phyloP scores from a whole-genome alignment of 139 green algal genomes.

The Micromonas commoda region DNA sequence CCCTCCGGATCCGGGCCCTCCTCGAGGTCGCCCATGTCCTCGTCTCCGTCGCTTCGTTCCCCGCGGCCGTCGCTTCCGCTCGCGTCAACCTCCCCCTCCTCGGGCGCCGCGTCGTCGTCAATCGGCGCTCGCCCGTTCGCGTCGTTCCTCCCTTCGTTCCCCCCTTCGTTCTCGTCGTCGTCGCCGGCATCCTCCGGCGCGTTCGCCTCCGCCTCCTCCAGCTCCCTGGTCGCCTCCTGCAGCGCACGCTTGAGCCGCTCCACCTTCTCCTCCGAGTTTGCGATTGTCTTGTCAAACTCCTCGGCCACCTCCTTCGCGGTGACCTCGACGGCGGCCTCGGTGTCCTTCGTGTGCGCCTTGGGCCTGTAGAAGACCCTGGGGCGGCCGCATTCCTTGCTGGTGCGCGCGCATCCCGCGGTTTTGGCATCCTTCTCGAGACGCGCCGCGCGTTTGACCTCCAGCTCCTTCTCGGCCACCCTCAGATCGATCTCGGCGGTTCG shows the following conservation, averaged over 20 bases:
- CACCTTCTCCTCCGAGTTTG: background rate
- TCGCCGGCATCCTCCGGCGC: background rate
- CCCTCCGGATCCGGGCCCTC: background rate
- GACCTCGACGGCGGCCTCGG: background rate
- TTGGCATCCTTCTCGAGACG: background rate
- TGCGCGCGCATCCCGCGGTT: background rate
- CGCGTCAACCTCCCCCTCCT: background rate
- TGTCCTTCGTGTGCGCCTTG: background rate
- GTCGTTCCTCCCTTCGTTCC: background rate
- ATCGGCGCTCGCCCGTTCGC: background rate
- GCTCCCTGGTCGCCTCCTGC: background rate
- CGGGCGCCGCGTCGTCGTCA: background rate
- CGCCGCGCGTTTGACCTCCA: background rate
- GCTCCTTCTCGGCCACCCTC: constrained; percentile 8
- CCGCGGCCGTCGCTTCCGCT: too few relatives aligned
- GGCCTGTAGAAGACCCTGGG: constrained; percentile 12
- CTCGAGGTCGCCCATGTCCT: background rate
- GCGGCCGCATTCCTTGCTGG: too few relatives aligned
- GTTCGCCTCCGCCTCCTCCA: background rate
- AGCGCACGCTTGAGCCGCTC: background rate
- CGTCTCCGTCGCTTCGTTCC: background rate
- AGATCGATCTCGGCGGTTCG: background rate
- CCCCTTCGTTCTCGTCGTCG: background rate
- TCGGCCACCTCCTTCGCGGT: background rate
- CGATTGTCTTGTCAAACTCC: background rate